Base-by-base conservation (phyloP, 352 stramenopile genomes). In the Phytophthora macrochlamydospora region DNA sequence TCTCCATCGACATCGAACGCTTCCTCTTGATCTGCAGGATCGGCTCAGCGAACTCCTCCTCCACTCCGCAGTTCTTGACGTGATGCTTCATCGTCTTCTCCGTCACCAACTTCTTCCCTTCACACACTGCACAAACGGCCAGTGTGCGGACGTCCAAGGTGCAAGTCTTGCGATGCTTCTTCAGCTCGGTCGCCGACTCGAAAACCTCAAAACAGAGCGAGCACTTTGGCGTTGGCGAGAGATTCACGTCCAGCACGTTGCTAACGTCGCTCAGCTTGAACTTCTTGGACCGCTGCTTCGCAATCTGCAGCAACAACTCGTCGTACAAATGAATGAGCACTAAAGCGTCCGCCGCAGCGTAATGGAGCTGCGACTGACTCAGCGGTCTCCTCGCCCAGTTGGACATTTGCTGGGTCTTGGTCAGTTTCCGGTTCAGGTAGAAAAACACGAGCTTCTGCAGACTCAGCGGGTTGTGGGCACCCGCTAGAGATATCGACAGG, bases 391-490 rank as follows among this genome's bases (percentile, higher is more conserved):
- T 71, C 49, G 85, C 85, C 85, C 85, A 93, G 59, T 93, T 92
- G 18, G 85, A 93, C 29, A 68, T 87, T 67, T 93, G 85, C 76
- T 92, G 85, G 14, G 83, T 92, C 69, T 92, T 92, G 4, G 79
- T 79, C 12, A 94, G 71, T 33, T 82, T 84, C 30, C 71, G 76
- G 49, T 89, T 69, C 45, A 94, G 69, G 55, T 91, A 94, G 38
- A 90, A 76, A 55, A 78, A 91, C 31, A 89, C 83, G 4, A 92
- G 71, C 52, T 94, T 94, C 65, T 94, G 83, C 13, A 94, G 66
- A 67, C 85, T 92, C 2, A 94, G 67, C 31, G 71, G 73, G 38
- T 83, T 72, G 63, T 90, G 81, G 3, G 65, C 61, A n/a, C 81
- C 83, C 1, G 58, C 59, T 0, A 90, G 58, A 5, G 61, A 73